Conservation (phyloP, 352 stramenopile genomes). For the Pythium coloratum region DNA sequence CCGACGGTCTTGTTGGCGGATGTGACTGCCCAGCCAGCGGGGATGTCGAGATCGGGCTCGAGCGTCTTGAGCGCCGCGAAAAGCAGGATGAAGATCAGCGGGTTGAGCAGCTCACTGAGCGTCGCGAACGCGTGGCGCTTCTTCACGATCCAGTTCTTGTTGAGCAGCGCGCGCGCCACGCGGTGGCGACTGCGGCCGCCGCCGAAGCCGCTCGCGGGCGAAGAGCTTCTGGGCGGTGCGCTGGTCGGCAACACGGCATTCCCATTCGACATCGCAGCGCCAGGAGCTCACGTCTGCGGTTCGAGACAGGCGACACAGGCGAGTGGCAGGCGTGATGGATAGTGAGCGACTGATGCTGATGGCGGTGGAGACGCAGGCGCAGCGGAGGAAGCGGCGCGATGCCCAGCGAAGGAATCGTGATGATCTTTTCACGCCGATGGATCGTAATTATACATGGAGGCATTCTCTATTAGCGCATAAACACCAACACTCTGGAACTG, state of each 20-base stretch:
- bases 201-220: not conserved
- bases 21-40: conserved; percentile 45
- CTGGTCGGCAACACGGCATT: conserved; percentile 23
- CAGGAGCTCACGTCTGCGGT: not conserved
- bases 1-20: conserved; percentile 33
- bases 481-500: not conserved
- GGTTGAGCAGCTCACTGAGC: conserved; percentile 63
- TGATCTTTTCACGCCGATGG: not conserved
- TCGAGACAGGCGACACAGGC: not conserved
- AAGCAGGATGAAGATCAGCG: conserved; percentile 70
- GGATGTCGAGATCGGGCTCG: conserved; percentile 47
- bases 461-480: not conserved
- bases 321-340: not conserved
- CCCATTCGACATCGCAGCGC: conserved; percentile 9
- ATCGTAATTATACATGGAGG: not conserved
- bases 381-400: conserved; percentile 12
- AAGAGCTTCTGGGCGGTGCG: conserved; percentile 7
- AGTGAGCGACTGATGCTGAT: not conserved
- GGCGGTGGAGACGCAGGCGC: not conserved
- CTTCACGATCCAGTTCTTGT: conserved; percentile 81
- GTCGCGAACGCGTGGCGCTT: conserved; percentile 60
- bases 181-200: not conserved
- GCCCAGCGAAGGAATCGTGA: conserved; percentile 10
- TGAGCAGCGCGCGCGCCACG: conserved; percentile 42
- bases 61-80: conserved; percentile 69